Conservation (phyloP, 2,329 filamentous ascomycete species). For the Sporothrix mexicana region DNA sequence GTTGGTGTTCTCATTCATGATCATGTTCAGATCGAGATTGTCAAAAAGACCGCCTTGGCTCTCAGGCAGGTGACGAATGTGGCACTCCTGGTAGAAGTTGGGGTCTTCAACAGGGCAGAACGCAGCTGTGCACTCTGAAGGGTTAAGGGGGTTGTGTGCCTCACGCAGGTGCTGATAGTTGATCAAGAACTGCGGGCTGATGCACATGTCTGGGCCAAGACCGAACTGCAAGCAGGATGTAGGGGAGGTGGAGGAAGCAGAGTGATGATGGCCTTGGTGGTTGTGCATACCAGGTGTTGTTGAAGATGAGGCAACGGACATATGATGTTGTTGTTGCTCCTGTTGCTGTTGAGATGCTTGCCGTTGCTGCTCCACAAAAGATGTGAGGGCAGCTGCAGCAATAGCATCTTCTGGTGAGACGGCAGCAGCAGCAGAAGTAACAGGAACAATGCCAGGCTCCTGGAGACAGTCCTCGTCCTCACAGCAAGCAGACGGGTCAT, state of each 20-base stretch:
- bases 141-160: constrained; percentile 37
- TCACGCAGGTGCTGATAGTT: constrained; percentile 38
- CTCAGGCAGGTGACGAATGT: constrained; percentile 32
- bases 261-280: constrained; percentile 24
- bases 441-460: not conserved
- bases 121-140: constrained; percentile 33
- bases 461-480: constrained; percentile 38
- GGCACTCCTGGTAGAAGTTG: constrained; percentile 39
- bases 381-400: constrained; percentile 36
- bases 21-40: constrained; percentile 32
- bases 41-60: constrained; percentile 31
- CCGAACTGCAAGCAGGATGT: constrained; percentile 29
- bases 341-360: constrained; percentile 25
- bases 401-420: constrained; percentile 37
- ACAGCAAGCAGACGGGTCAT: constrained; percentile 38
- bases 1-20: constrained; percentile 12
- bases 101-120: constrained; percentile 38
- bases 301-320: constrained; percentile 8
- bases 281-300: constrained; percentile 2
- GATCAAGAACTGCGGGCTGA: constrained; percentile 38
- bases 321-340: constrained; percentile 22
- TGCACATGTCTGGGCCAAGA: constrained; percentile 35
- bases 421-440: not conserved
- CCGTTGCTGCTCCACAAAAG: constrained; percentile 33
- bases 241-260: not conserved